Evolutionary conservation across 352 stramenopile genomes (phyloP).

Genomic region (Phytopythium delawarense): DNA sequence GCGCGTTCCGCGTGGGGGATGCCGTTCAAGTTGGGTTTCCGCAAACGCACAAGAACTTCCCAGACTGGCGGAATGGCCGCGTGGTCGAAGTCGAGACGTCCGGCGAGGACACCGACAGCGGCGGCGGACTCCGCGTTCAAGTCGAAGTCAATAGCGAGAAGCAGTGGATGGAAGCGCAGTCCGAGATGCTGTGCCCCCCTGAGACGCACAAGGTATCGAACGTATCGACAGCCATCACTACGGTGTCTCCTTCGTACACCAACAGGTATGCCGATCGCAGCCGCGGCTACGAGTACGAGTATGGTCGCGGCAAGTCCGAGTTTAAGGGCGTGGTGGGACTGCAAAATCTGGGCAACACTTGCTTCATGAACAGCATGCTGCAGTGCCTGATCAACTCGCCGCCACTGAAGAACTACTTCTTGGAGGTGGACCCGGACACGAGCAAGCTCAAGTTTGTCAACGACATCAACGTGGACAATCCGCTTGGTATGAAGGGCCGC

Average conservation of each 20-base stretch:
- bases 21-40: slow-evolving; percentile 41
- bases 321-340: slow-evolving; percentile 71
- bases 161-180: slow-evolving; percentile 52
- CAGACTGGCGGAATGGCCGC: slow-evolving; percentile 54
- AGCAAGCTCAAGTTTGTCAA: slow-evolving; percentile 33
- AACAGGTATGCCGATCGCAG: slow-evolving; percentile 25
- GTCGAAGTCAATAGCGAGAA: slow-evolving; percentile 41
- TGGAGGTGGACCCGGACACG: slow-evolving; percentile 60
- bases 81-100: slow-evolving; percentile 29
- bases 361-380: slow-evolving; percentile 85
- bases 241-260: slow-evolving; percentile 18
- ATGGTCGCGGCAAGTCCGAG: slow-evolving; percentile 44
- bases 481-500: slow-evolving; percentile 90
- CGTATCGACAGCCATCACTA: slow-evolving; percentile 12
- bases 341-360: slow-evolving; percentile 77
- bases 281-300: slow-evolving; percentile 36
- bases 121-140: slow-evolving; percentile 29
- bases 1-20: slow-evolving; percentile 53
- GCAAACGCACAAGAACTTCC: slow-evolving; percentile 31
- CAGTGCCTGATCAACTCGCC: slow-evolving; percentile 94
- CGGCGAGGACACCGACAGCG: slow-evolving; percentile 7
- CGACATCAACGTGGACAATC: slow-evolving; percentile 95
- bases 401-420: slow-evolving; percentile 92
- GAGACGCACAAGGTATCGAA: slow-evolving; percentile 60
- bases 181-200: slow-evolving; percentile 55